Evolutionary conservation across 371 early-diverging fungal species (phyloP).

Genomic region (Lichtheimia ramosa): DNA sequence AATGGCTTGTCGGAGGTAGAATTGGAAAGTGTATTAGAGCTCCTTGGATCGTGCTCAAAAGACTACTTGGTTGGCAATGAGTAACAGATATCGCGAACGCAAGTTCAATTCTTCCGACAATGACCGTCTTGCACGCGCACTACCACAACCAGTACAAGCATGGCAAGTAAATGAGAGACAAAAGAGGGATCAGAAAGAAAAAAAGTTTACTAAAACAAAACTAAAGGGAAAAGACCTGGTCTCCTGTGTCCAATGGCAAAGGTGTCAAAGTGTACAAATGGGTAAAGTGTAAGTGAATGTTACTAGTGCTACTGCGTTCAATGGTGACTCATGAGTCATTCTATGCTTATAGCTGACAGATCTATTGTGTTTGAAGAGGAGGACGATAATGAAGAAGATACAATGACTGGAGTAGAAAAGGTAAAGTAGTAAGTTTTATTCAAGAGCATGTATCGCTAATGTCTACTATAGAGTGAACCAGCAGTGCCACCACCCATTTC

Average conservation of each 20-base stretch:
- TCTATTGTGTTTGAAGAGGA: constrained; percentile 38
- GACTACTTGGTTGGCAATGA: constrained; percentile 6
- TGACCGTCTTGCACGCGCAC: constrained; percentile 43
- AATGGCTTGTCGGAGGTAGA: too few relatives aligned
- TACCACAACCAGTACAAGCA: constrained; percentile 53
- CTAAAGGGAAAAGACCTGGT: constrained; percentile 61
- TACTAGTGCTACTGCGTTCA: too few relatives aligned
- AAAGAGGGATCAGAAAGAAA: background rate
- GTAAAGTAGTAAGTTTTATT: constrained; percentile 2
- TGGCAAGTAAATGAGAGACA: constrained; percentile 23
- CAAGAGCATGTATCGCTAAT: background rate
- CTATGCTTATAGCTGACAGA: constrained; percentile 15
- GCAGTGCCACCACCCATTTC: constrained; percentile 10
- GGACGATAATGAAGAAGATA: constrained; percentile 25
- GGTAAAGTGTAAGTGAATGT: constrained; percentile 49
- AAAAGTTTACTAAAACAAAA: background rate
- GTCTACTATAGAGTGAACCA: background rate
- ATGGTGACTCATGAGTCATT: too few relatives aligned
- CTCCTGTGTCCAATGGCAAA: constrained; percentile 50
- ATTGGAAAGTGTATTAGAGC: too few relatives aligned
- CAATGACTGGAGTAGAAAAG: constrained; percentile 14
- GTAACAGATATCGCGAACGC: constrained; percentile 42
- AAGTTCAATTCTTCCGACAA: constrained; percentile 48
- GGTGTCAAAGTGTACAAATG: constrained; percentile 55
- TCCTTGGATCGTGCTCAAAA: too few relatives aligned